Evolutionary conservation across 768 basidiomycete genomes (phyloP).

Genomic region (Leccinum arenicola): DNA sequence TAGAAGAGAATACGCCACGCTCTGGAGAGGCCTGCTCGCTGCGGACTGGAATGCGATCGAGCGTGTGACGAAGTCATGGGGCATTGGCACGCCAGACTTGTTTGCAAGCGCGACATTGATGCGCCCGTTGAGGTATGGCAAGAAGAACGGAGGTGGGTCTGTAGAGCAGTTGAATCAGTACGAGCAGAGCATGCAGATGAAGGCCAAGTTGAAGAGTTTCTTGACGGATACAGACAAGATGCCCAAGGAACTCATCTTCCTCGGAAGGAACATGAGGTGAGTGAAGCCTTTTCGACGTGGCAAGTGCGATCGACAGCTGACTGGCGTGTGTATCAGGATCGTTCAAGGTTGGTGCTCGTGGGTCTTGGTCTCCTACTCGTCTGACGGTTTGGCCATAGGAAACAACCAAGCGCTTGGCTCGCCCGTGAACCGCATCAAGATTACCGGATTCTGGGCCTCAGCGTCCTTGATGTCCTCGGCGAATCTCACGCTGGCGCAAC

Average conservation of each 20-base stretch:
- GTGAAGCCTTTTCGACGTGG: neutral
- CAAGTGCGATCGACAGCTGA: neutral
- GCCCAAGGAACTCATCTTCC: conserved; percentile 74
- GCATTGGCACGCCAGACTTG: too few relatives aligned
- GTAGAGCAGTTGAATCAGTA: too few relatives aligned
- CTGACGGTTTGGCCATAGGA: conserved; percentile 32
- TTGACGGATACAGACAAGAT: conserved; percentile 72
- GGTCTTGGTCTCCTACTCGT: too few relatives aligned
- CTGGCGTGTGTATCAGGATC: conserved; percentile 17
- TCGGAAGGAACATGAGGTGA: conserved; percentile 74
- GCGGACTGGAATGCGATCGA: too few relatives aligned
- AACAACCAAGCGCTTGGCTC: conserved; percentile 84
- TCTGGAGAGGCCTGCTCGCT: too few relatives aligned
- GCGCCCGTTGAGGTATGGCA: too few relatives aligned
- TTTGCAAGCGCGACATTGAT: too few relatives aligned
- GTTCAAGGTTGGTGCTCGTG: conserved; percentile 32
- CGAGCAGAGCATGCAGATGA: too few relatives aligned
- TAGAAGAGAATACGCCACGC: conserved; percentile 67
- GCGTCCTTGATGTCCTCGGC: conserved; percentile 52
- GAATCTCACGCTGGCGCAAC: conserved; percentile 39
- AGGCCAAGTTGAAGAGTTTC: too few relatives aligned
- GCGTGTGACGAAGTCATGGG: too few relatives aligned
- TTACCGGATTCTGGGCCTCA: conserved; percentile 81
- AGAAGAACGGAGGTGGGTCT: too few relatives aligned
- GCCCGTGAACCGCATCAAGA: conserved; percentile 88